Evolutionary conservation across 2,329 filamentous ascomycete genomes (phyloP).

Genomic region (Alternaria rosae): DNA sequence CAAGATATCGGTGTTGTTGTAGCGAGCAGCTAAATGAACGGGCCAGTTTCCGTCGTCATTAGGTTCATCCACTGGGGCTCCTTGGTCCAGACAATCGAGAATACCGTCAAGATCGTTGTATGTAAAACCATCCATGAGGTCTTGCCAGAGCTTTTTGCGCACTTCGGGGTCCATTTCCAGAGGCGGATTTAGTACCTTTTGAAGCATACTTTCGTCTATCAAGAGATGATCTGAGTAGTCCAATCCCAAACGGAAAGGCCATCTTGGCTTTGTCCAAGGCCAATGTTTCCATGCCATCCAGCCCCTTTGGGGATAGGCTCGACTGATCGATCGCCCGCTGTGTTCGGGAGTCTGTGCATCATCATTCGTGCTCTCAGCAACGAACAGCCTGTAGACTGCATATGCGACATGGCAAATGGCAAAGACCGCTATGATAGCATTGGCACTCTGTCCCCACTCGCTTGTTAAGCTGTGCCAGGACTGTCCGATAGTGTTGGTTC

Average conservation of each 20-base stretch:
- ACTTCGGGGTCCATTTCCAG: no score
- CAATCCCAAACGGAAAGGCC: background rate
- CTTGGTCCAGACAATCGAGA: background rate
- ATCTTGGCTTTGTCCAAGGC: fast-evolving
- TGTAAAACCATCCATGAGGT: no score
- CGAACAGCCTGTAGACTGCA: fast-evolving
- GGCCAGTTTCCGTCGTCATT: background rate
- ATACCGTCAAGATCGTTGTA: fast-evolving
- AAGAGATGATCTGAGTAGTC: background rate
- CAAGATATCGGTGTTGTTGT: background rate
- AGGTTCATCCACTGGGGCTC: background rate
- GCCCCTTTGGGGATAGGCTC: no score
- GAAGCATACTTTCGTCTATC: background rate
- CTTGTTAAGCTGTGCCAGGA: fast-evolving
- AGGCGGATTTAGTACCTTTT: no score
- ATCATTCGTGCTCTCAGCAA: background rate
- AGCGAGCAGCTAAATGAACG: background rate
- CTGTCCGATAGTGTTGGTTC: background rate
- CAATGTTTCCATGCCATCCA: no score
- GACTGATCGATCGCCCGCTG: background rate
- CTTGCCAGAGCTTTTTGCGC: no score
- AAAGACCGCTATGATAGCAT: background rate
- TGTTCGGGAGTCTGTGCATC: background rate
- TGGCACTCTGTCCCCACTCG: background rate
- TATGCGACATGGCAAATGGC: background rate